These are phyloP conservation scores for Sporobolomyces pararoseus DNA, from an alignment of 768 basidiomycete genomes.

Conservation along the genomic window DNA sequence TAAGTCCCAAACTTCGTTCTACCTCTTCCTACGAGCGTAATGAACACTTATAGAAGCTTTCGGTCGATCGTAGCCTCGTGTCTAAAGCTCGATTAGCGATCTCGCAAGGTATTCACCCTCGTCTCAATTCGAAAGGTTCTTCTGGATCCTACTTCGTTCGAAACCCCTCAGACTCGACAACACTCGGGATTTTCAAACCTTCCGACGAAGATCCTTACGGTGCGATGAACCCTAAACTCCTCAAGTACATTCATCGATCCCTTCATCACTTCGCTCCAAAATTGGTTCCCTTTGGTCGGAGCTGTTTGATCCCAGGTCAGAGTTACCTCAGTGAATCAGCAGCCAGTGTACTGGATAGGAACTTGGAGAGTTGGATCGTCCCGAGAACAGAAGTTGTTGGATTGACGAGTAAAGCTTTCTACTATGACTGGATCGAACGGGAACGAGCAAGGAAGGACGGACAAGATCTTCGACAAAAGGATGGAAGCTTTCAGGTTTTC, in stretches of 20 bases:
- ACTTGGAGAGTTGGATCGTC: constrained; percentile 72
- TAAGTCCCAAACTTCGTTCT: constrained; percentile 49
- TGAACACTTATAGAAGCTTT: neutral
- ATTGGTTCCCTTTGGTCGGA: constrained; percentile 71
- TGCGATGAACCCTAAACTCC: constrained; percentile 70
- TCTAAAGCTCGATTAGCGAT: constrained; percentile 68
- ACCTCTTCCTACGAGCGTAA: constrained; percentile 11
- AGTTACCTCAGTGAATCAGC: constrained; percentile 88
- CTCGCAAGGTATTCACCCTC: constrained; percentile 73
- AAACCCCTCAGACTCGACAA: constrained; percentile 47
- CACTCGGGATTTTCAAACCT: constrained; percentile 76
- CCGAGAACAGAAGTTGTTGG: constrained; percentile 80
- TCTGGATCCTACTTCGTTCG: constrained; percentile 91
- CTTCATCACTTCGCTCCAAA: constrained; percentile 48
- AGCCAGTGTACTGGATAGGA: constrained; percentile 73
- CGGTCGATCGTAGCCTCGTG: constrained; percentile 58
- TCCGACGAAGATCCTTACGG: constrained; percentile 70
- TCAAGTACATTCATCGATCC: constrained; percentile 45
- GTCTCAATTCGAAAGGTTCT: constrained; percentile 84
- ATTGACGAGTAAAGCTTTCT: constrained; percentile 82
- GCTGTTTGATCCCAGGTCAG: constrained; percentile 79
- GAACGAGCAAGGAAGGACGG: constrained; percentile 45
- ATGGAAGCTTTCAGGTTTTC: constrained; percentile 86
- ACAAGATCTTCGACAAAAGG: constrained; percentile 66
- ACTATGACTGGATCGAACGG: constrained; percentile 86